Conservation (phyloP, 1,284 basidiomycete genomes). For the Puccinia polysora region DNA sequence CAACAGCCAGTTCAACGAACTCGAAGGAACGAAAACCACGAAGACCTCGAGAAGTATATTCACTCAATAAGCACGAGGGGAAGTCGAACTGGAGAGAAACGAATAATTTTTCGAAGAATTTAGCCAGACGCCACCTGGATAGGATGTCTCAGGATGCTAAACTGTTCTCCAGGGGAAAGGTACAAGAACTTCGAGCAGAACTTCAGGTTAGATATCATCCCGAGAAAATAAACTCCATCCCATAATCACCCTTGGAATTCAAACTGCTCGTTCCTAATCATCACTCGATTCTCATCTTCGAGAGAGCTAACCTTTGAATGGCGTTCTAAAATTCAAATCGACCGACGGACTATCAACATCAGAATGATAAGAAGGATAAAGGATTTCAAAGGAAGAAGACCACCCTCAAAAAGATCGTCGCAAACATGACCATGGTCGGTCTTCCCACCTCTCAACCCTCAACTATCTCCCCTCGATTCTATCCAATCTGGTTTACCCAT, state of each 20-base stretch:
- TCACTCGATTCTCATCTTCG: no score
- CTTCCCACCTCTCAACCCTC: neutral
- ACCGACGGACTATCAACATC: neutral
- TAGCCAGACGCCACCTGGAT: no score
- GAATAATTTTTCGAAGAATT: no score
- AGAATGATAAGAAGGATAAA: slow-evolving; percentile 52
- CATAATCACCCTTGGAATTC: neutral
- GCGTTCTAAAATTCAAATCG: no score
- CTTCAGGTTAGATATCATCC: slow-evolving; percentile 45
- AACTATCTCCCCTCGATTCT: neutral
- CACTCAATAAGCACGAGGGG: no score
- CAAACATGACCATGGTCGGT: slow-evolving; percentile 52
- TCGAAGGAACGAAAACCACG: no score
- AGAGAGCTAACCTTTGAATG: no score
- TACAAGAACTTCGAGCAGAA: slow-evolving; percentile 51
- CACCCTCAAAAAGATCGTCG: slow-evolving; percentile 53
- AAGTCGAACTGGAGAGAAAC: no score
- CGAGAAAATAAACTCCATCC: neutral
- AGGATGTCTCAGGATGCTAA: slow-evolving; percentile 51
- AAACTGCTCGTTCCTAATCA: no score
- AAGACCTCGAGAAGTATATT: no score
- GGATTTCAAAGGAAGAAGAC: slow-evolving; percentile 51
- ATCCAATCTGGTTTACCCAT: neutral
- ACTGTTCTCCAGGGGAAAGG: slow-evolving; percentile 52
- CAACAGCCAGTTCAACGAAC: no score